Base-by-base conservation (phyloP, 2,329 filamentous ascomycete genomes). In the Xylaria multiplex region DNA sequence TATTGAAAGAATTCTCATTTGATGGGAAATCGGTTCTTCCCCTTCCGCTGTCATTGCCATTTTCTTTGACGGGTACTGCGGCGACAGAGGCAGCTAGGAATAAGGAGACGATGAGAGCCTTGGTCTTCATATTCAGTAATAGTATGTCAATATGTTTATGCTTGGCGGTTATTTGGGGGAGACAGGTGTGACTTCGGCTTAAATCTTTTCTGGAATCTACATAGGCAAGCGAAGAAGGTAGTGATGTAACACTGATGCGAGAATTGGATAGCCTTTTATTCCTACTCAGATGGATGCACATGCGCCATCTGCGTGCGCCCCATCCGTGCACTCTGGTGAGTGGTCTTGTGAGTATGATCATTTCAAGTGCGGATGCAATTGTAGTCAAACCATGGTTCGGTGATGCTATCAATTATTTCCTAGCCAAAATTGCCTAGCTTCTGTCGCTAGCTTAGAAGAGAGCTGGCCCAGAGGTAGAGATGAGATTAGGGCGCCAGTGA, bases 71-170 rank as follows among this genome's bases (percentile, higher is more conserved):
- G 19, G 62, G 62, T 2, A 35, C 56, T 7, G 62, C 62, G 35
- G 62, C 24, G 9, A 50, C 62, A 24, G 35, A 50, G 11, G 45
- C 42, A 6, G 62, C 62, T 1, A 64, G 35, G 24, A 60, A 49
- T 1, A 64, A 27, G 19, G 56, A 59, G 35, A 50, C 16, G n/a
- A 56, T 8, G 22, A 64, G 27, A 11, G 50, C 24, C 60, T 24
- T 60, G 42, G 30, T 13, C n/a, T 64, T 49, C 62, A 64, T 64
- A 19, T 37, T 60, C 22, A 48, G 13, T 27, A 43, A 43, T 49
- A 2, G 4, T 55, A 27, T 55, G 14, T 19, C 19, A 19, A 19
- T 19, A 19, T 19, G 19, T 19, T 19, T 19, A 19, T 19, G 19
- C 19, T 19, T 19, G 19, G 27, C 16, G 9, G 4, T 22, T 30